Base-by-base conservation (phyloP, 805 yeast species). In the Candida maris region DNA sequence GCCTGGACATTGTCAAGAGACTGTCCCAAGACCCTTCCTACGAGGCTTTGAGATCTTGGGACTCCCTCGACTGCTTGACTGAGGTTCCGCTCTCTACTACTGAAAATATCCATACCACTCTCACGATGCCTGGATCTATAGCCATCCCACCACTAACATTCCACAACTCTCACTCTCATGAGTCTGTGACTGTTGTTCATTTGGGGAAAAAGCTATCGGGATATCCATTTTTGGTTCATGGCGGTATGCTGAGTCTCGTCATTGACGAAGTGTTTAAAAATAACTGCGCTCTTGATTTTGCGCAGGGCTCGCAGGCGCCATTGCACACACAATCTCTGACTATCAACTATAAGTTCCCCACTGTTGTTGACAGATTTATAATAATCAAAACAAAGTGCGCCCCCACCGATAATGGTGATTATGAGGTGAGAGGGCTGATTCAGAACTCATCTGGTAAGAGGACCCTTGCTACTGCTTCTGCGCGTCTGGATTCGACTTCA, bases 191-290 rank as follows among this genome's bases (percentile, higher is more conserved):
- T 0, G 70, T 87, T 5, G 67, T 85, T 18, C 94, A 86, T 54
- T 69, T 83, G 35, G 96, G 97, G 0, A 77, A 81, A 52, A 73
- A 73, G 42, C 59, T 88, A 15, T 79, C 91, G 28, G 97, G 97
- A 1, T 88, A 82, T 55, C 97, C 96, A 2, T 81, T 85, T 49
- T 62, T 89, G 14, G 73, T 86, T 3, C 97, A 88, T 55, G 97
- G 97, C 3, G 97, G 97, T 0, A 75, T 89, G 19, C 56, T 88
- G 20, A 94, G 89, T 6, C 80, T 94, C 0, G 64, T 88, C 1
- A 62, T 87, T 37, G 93, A 86, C 52, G 95, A 88, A 48, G 71
- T 83, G 5, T 72, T 81, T 62, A 79, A 79, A 45, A 35, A 51
- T 12, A 44, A 48, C 26, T 47, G 56, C 16, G 45, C 49, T 8